A percentile compares a stretch with the other conserved stretches of the same genome.
Evolutionary conservation across 306 rosid species (phyloP).

Genomic region (Acmispon strigosus): DNA sequence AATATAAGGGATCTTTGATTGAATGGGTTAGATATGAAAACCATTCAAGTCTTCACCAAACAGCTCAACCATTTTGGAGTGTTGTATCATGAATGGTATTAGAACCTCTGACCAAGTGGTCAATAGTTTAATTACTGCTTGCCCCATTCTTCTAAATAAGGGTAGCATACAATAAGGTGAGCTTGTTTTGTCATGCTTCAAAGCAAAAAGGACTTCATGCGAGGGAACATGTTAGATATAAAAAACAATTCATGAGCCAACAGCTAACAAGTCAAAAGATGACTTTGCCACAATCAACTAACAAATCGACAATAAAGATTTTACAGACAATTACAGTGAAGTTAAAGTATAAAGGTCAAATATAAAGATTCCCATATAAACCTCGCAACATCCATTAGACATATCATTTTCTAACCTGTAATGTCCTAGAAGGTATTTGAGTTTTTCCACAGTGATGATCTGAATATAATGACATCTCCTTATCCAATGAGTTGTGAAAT

Average conservation of each 20-base stretch:
- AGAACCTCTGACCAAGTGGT: too few relatives aligned
- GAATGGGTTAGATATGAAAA: too few relatives aligned
- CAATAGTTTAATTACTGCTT: too few relatives aligned
- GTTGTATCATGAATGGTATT: too few relatives aligned
- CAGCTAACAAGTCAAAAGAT: neutral
- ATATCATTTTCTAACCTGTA: slow-evolving; percentile 58
- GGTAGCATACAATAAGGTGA: too few relatives aligned
- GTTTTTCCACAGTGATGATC: slow-evolving; percentile 89
- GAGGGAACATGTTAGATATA: neutral
- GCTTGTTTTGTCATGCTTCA: too few relatives aligned
- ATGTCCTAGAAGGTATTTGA: slow-evolving; percentile 85
- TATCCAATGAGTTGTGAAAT: slow-evolving; percentile 76
- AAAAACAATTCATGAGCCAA: too few relatives aligned
- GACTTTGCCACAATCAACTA: neutral
- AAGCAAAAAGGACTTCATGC: too few relatives aligned
- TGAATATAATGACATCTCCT: slow-evolving; percentile 79
- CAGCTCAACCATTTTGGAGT: too few relatives aligned
- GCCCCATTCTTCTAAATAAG: too few relatives aligned
- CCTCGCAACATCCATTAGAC: neutral
- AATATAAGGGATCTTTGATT: too few relatives aligned
- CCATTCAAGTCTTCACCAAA: too few relatives aligned
- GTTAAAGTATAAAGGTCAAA: neutral
- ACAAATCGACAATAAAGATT: neutral
- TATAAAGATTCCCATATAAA: neutral
- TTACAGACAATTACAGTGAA: neutral